Conservation (phyloP, 768 basidiomycete species). For the Suillus tomentosus region DNA sequence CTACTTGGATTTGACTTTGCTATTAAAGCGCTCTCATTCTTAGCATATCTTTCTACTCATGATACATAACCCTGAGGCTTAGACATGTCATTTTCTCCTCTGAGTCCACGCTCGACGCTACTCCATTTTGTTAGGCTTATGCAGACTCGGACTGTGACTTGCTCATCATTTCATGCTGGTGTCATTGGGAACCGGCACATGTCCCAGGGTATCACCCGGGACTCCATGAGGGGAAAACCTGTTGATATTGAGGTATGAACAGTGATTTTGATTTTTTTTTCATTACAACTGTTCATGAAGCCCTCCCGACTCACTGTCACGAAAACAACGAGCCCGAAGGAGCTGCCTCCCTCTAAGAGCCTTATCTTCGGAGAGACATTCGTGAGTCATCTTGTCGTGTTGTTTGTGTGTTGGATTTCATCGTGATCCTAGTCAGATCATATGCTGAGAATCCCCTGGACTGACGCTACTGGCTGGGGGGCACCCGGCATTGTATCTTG, state of each 20-base stretch:
- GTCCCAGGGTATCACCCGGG: slow-evolving; percentile 22
- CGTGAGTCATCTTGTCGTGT: slow-evolving; percentile 42
- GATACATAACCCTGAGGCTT: not conserved
- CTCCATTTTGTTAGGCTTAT: slow-evolving; percentile 15
- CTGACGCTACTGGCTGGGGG: slow-evolving; percentile 73
- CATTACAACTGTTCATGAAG: slow-evolving; percentile 35
- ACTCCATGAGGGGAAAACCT: slow-evolving; percentile 54
- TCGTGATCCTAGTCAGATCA: slow-evolving; percentile 65
- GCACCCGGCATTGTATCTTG: slow-evolving; percentile 82
- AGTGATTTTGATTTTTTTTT: not conserved
- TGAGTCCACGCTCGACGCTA: slow-evolving; percentile 13
- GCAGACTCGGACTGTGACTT: not conserved
- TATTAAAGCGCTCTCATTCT: not conserved
- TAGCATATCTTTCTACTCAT: not conserved
- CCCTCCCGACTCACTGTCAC: slow-evolving; percentile 52
- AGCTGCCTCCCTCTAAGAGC: slow-evolving; percentile 61
- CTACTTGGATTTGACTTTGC: not conserved
- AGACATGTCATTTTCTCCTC: slow-evolving; percentile 23
- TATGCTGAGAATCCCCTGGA: slow-evolving; percentile 85
- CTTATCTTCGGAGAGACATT: slow-evolving; percentile 88
- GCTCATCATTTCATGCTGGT: slow-evolving; percentile 15
- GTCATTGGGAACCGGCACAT: slow-evolving; percentile 12
- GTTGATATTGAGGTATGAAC: slow-evolving; percentile 54
- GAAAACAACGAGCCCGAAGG: slow-evolving; percentile 53
- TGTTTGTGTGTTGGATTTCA: slow-evolving; percentile 16